Base-by-base conservation (phyloP, 805 yeast genomes). In the Saccharomyces kudriavzevii region DNA sequence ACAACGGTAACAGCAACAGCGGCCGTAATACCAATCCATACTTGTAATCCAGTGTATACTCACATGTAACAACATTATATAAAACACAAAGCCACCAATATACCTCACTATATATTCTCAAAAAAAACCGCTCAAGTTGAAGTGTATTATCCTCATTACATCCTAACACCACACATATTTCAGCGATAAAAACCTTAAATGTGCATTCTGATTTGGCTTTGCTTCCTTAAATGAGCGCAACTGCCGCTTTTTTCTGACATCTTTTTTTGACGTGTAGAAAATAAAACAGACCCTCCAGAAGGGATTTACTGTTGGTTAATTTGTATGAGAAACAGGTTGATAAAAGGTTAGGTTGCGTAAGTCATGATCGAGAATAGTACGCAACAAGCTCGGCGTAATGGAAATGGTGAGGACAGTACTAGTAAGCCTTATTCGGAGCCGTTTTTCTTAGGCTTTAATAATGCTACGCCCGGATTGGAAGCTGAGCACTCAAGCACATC, bases 11-110 rank as follows among this genome's bases (percentile, higher is more conserved):
- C 49, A 46, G 49, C 30, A 49, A 26, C 17, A 49, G 40, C 27
- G 50, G 55, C 47, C 48, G 51, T 28, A 54, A 58, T 30, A 55
- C 54, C 29, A 57, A 57, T 45, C 48, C 61, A 24, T 60, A 58
- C 50, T 35, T 60, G 48, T 60, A 53, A 49, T 35, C 22, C 24
- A 35, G 22, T 35, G 17, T 35, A 35, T 35, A 35, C 35, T 30
- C 11, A 35, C 22, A 35, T 35, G 43, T 35, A 35, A 35, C 24
- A 35, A 35, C 43, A 35, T 35, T 35, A 35, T 35, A 35, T 35
- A 35, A 35, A 17, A n/a, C 17, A 6, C 17, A 35, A 35, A 17
- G 9, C 11, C 43, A 35, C 8, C 22, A 17, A 17, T 35, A n/a
- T 17, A 17, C 11, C 10, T 17, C 24, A 35, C 2, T 35, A 35